A percentile compares a stretch with the other conserved stretches of the same genome.
Conservation (phyloP, 2,329 filamentous ascomycete genomes). For the Apiospora phragmitis region DNA sequence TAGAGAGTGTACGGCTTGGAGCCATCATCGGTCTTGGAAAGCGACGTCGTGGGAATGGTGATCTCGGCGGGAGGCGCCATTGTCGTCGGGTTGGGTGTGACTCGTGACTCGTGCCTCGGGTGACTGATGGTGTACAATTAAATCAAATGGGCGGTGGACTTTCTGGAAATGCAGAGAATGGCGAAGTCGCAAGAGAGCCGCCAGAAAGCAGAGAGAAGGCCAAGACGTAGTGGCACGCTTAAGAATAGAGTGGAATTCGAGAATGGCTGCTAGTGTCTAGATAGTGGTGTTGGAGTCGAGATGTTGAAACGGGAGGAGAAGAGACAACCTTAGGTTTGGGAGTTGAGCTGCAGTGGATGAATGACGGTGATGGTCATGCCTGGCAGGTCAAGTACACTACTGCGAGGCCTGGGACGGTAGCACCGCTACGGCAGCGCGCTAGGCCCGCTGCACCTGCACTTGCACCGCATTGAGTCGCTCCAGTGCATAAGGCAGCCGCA, state of each 20-base stretch:
- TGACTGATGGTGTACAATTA: neutral
- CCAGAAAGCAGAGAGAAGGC: too few relatives aligned
- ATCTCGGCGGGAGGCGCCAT: constrained; percentile 70
- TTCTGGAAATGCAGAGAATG: neutral
- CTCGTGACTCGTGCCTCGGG: neutral
- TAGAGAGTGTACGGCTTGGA: constrained; percentile 75
- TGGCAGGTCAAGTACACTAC: neutral
- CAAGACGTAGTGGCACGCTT: neutral
- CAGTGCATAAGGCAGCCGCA: neutral
- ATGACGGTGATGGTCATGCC: neutral
- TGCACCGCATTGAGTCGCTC: neutral
- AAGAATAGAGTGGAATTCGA: too few relatives aligned
- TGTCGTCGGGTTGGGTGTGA: constrained; percentile 15
- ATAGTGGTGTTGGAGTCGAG: neutral
- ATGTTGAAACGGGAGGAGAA: neutral
- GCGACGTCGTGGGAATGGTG: constrained; percentile 65
- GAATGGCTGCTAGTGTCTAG: neutral
- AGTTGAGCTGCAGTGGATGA: neutral
- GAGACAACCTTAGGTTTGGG: neutral
- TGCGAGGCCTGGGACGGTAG: neutral
- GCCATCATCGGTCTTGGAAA: constrained; percentile 47
- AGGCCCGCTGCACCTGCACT: neutral
- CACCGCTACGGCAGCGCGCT: neutral
- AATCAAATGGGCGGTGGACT: neutral
- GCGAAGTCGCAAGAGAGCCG: neutral